Evolutionary conservation across 805 yeast species (phyloP).

Genomic region (Lipomyces sp.): DNA sequence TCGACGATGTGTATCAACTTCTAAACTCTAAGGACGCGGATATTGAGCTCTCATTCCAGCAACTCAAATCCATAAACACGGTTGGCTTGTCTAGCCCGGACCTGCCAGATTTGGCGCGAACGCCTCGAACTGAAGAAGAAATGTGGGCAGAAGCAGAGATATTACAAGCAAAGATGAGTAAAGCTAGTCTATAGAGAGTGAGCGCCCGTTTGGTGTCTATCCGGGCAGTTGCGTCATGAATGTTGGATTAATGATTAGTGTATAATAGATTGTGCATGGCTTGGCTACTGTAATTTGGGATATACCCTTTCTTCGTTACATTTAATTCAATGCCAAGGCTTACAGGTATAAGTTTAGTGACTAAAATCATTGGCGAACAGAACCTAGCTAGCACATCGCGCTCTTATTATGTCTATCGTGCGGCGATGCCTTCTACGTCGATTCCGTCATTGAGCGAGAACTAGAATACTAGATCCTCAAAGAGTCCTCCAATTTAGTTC

Average conservation of each 20-base stretch:
- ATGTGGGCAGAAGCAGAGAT: slow-evolving; percentile 73
- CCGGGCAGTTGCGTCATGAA: too few species aligned
- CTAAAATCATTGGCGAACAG: neutral
- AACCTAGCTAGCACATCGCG: neutral
- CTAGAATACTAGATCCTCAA: too few species aligned
- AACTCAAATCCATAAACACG: slow-evolving; percentile 36
- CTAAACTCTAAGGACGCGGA: slow-evolving; percentile 64
- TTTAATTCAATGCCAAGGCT: too few species aligned
- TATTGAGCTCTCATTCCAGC: slow-evolving; percentile 37
- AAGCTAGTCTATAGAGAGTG: neutral
- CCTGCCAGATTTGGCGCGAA: slow-evolving; percentile 56
- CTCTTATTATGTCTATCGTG: too few species aligned
- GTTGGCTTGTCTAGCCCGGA: slow-evolving; percentile 42
- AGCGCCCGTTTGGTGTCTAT: neutral
- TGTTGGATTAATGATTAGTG: neutral
- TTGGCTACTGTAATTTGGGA: neutral
- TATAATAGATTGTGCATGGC: slow-evolving; percentile 3
- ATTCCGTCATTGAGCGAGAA: too few species aligned
- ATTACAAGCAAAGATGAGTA: slow-evolving; percentile 20
- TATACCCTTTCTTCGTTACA: neutral
- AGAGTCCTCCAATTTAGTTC: too few species aligned
- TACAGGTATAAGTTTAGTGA: neutral
- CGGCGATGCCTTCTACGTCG: too few species aligned
- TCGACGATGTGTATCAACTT: slow-evolving; percentile 73
- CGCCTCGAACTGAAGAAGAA: slow-evolving; percentile 60